Evolutionary conservation across 1,284 basidiomycete species (phyloP).

Genomic region (Trametes hirsuta): DNA sequence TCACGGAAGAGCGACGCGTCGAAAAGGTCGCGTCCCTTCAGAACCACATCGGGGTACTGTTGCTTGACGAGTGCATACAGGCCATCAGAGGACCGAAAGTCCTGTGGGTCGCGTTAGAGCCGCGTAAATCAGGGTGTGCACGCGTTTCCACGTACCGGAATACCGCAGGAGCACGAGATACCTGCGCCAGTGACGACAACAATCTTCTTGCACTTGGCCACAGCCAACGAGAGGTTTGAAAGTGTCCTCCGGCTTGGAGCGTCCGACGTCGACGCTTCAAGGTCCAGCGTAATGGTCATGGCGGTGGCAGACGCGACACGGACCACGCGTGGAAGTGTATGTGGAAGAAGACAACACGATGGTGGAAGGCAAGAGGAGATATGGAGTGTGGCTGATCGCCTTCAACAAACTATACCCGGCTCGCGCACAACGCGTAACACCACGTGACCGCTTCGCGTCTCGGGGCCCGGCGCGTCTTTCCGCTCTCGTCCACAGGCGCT

Average conservation of each 20-base stretch:
- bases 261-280: constrained; percentile 50
- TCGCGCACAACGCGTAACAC: constrained; percentile 14
- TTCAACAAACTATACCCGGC: constrained; percentile 12
- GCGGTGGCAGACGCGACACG: constrained; percentile 1
- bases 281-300: constrained; percentile 63
- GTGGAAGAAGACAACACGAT: neutral
- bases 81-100: constrained; percentile 89
- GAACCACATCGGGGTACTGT: constrained; percentile 79
- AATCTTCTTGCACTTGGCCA: constrained; percentile 84
- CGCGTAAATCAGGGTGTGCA: neutral
- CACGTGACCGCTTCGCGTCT: constrained; percentile 14
- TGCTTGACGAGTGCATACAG: constrained; percentile 88
- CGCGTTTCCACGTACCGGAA: constrained; percentile 70
- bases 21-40: constrained; percentile 90
- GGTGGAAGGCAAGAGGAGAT: neutral
- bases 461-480: neutral
- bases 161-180: constrained; percentile 91
- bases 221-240: constrained; percentile 68
- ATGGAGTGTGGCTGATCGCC: constrained; percentile 10
- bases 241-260: constrained; percentile 60
- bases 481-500: no score
- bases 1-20: constrained; percentile 87
- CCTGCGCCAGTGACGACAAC: constrained; percentile 91
- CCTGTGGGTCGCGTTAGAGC: constrained; percentile 48
- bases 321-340: neutral